These are phyloP conservation scores for Dactylonectria estremocensis DNA, from an alignment of 2,329 filamentous ascomycete genomes.

Conservation along the genomic window DNA sequence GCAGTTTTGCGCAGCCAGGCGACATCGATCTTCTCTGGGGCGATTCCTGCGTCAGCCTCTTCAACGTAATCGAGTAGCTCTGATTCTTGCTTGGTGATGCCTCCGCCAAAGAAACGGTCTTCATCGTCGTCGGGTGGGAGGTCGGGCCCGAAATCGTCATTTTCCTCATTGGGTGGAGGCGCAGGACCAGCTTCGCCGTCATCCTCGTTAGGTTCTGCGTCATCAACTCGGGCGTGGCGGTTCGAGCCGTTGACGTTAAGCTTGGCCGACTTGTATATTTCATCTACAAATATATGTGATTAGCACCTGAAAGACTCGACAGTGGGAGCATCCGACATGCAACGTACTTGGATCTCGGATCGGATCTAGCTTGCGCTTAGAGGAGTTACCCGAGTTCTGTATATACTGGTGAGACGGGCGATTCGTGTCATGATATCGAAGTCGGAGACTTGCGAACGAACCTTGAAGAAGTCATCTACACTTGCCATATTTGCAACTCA, in stretches of 20 bases:
- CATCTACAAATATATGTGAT: conserved; percentile 58
- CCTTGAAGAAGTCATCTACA: conserved; percentile 74
- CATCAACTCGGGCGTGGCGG: conserved; percentile 63
- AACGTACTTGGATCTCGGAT: conserved; percentile 74
- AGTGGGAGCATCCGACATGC: neutral
- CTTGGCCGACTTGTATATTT: conserved; percentile 76
- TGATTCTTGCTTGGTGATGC: conserved; percentile 85
- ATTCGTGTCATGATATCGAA: neutral
- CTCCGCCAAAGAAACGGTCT: conserved; percentile 95
- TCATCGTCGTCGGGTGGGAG: conserved; percentile 77
- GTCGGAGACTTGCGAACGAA: conserved; percentile 21
- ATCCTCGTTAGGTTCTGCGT: conserved; percentile 63
- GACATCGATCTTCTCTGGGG: conserved; percentile 83
- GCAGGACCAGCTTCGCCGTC: conserved; percentile 65
- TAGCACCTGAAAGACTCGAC: conserved; percentile 1
- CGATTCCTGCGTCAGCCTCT: conserved; percentile 54
- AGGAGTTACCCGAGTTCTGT: conserved; percentile 59
- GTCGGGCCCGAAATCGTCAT: conserved; percentile 64
- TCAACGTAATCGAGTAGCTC: conserved; percentile 93
- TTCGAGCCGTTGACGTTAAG: conserved; percentile 61
- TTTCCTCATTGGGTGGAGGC: conserved; percentile 66
- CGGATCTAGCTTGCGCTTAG: conserved; percentile 76
- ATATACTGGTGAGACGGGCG: conserved; percentile 36
- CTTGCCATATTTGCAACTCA: conserved; percentile 62
- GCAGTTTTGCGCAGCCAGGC: conserved; percentile 88